A percentile compares a stretch with the other conserved stretches of the same genome.
phyloP scores from a whole-genome alignment of 2,329 filamentous ascomycete species.

The Sphaerulina vaccinii region DNA sequence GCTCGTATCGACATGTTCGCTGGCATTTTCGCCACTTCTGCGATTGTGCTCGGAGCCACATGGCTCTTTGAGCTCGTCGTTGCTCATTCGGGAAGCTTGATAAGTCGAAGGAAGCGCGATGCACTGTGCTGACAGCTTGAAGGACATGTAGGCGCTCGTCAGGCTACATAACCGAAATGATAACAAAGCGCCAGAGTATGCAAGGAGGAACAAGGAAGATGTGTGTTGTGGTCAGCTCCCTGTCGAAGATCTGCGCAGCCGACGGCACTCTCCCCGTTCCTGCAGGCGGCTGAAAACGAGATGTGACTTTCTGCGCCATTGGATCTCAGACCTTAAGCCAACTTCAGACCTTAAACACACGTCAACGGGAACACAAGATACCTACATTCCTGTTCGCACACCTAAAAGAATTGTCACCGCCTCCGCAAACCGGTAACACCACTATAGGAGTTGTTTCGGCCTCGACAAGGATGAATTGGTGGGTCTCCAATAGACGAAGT shows the following conservation, averaged over 20 bases:
- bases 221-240: neutral
- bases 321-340: neutral
- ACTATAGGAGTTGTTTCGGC: neutral
- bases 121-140: neutral
- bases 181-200: neutral
- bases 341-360: neutral
- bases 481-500: constrained; percentile 16
- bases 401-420: neutral
- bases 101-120: neutral
- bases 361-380: neutral
- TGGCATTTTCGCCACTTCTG: constrained; percentile 4
- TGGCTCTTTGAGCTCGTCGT: neutral
- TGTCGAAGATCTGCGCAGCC: neutral
- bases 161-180: neutral
- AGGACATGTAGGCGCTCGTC: neutral
- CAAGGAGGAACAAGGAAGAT: neutral
- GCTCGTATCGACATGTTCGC: constrained; percentile 3
- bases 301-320: too few species aligned
- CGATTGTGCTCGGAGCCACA: neutral
- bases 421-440: constrained; percentile 1
- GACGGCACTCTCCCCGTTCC: too few species aligned
- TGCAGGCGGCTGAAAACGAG: too few species aligned
- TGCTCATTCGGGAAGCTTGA: neutral
- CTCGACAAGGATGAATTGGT: neutral
- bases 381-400: neutral